Conservation (phyloP, 352 stramenopile genomes). For the Saprolegnia diclina region DNA sequence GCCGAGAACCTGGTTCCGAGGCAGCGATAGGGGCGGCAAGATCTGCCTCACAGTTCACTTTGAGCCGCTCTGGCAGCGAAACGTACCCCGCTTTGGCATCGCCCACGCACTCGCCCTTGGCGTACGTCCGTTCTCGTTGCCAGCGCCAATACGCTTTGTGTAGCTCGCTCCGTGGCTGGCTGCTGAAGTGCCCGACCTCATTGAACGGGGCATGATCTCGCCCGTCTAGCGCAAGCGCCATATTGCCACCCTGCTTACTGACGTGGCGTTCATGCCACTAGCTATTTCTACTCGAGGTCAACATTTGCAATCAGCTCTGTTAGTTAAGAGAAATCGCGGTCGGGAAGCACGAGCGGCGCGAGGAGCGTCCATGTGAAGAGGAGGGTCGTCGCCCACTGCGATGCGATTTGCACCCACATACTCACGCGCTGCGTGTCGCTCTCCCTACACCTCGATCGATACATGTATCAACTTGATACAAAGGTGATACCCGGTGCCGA, state of each 20-base stretch:
- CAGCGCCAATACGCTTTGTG: not conserved
- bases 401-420: constrained; percentile 95
- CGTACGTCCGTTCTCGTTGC: constrained; percentile 33
- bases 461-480: not conserved
- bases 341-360: constrained; percentile 89
- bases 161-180: constrained; percentile 83
- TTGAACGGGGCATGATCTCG: constrained; percentile 69
- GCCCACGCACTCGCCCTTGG: constrained; percentile 79
- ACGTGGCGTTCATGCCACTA: too few relatives aligned
- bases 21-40: constrained; percentile 51
- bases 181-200: constrained; percentile 79
- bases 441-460: not conserved
- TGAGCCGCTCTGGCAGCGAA: constrained; percentile 84
- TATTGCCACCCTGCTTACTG: too few relatives aligned
- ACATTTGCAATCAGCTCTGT: too few relatives aligned
- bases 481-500: constrained; percentile 45
- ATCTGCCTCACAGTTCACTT: constrained; percentile 88
- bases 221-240: constrained; percentile 36
- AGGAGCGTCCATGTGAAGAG: constrained; percentile 94
- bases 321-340: constrained; percentile 92
- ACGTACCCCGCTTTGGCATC: constrained; percentile 80
- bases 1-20: not conserved
- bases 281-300: too few relatives aligned
- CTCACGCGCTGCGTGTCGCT: constrained; percentile 36
- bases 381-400: constrained; percentile 90